Percentiles rank a stretch among this genome's conserved stretches.
Conservation (phyloP, 352 stramenopile species). For the Globisporangium acanthophoron region DNA sequence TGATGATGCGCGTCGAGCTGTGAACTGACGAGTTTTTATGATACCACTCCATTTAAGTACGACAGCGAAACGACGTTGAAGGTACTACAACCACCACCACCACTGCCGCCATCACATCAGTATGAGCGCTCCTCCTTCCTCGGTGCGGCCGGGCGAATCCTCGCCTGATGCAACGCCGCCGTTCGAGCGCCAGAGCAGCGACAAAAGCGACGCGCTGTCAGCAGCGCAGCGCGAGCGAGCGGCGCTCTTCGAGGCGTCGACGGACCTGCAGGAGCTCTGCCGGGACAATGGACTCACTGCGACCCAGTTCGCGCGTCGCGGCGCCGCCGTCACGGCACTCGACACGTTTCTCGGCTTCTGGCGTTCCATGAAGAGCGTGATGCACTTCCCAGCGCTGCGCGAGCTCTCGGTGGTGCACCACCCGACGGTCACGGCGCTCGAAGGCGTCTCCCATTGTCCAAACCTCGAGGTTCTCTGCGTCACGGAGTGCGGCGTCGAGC, state of each 20-base stretch:
- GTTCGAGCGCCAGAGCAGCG: not conserved
- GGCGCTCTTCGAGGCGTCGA: constrained; percentile 32
- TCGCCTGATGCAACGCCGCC: not conserved
- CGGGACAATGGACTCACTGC: constrained; percentile 53
- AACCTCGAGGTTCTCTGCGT: constrained; percentile 62
- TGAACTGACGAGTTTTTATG: no score
- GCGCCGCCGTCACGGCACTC: constrained; percentile 28
- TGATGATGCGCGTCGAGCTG: no score
- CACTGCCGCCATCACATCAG: no score
- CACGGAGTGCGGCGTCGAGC: constrained; percentile 54
- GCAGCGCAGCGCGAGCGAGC: constrained; percentile 25
- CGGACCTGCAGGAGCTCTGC: constrained; percentile 60
- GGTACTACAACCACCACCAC: no score
- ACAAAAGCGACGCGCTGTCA: constrained; percentile 12
- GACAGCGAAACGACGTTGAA: no score
- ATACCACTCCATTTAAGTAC: no score
- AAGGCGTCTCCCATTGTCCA: constrained; percentile 42
- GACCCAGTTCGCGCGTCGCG: constrained; percentile 48
- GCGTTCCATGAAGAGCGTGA: constrained; percentile 57
- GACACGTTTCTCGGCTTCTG: constrained; percentile 83
- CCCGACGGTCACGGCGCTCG: constrained; percentile 47
- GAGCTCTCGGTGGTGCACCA: constrained; percentile 78
- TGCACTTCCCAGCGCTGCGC: constrained; percentile 52
- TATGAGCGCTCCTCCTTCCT: no score
- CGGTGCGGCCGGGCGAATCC: not conserved